A percentile compares a stretch with the other conserved stretches of the same genome.
Evolutionary conservation across 768 basidiomycete genomes (phyloP).

Genomic region (Suillus ampliporus): DNA sequence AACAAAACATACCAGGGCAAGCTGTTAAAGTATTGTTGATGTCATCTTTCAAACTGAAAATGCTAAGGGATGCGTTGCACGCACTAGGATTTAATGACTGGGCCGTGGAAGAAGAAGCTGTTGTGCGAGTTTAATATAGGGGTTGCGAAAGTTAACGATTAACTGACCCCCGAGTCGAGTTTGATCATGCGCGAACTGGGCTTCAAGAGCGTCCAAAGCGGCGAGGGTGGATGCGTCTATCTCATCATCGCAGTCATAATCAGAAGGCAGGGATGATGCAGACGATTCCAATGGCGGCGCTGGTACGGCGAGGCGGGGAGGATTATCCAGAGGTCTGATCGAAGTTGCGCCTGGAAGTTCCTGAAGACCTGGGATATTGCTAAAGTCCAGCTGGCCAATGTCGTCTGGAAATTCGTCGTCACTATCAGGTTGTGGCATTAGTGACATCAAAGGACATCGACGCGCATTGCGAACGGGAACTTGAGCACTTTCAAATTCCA

Average conservation of each 20-base stretch:
- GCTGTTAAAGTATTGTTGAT: background rate
- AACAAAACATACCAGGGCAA: slow-evolving; percentile 3
- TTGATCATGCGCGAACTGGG: background rate
- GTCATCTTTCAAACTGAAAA: background rate
- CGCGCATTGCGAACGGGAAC: no score
- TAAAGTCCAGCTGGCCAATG: slow-evolving; percentile 54
- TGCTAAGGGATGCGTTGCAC: background rate
- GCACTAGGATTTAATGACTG: background rate
- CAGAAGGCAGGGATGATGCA: background rate
- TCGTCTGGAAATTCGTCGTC: slow-evolving; percentile 66
- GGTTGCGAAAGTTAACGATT: background rate
- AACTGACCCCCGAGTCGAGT: slow-evolving; percentile 3
- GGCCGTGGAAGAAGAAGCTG: background rate
- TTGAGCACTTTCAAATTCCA: background rate
- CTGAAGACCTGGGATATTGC: slow-evolving; percentile 42
- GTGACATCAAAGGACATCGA: background rate
- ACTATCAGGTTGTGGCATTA: slow-evolving; percentile 31
- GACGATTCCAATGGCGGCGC: background rate
- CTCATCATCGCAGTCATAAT: slow-evolving; percentile 7
- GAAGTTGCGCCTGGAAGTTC: slow-evolving; percentile 10
- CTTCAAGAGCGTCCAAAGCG: slow-evolving; percentile 2
- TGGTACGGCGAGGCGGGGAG: background rate
- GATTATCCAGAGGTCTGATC: slow-evolving; percentile 6
- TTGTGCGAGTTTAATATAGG: background rate
- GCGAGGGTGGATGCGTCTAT: slow-evolving; percentile 2